phyloP scores from a whole-genome alignment of 345 rosid species.

The Salix arbutifolia region DNA sequence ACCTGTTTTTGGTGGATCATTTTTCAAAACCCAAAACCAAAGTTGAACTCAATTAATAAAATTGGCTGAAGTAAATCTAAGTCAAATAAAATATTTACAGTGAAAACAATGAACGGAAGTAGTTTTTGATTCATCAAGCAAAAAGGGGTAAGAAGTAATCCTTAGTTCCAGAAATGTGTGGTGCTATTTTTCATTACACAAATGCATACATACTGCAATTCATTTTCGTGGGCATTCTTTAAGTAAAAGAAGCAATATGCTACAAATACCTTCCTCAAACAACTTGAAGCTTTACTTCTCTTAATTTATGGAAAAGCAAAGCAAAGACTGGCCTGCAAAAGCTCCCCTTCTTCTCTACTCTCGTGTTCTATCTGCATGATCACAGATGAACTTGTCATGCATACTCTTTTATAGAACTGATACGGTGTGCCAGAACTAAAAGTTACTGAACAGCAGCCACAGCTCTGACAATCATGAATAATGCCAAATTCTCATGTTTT shows the following conservation, averaged over 20 bases:
- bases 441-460: neutral
- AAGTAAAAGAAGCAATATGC: neutral
- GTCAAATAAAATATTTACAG: too few relatives aligned
- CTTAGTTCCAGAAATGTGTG: too few relatives aligned
- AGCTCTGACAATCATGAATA: neutral
- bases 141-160: too few relatives aligned
- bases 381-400: neutral
- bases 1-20: too few relatives aligned
- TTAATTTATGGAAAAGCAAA: neutral
- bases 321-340: neutral
- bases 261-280: neutral
- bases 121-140: too few relatives aligned
- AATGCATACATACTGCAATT: too few relatives aligned
- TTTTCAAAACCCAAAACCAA: too few relatives aligned
- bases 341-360: neutral
- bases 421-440: neutral
- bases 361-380: constrained; percentile 4
- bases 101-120: too few relatives aligned
- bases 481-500: neutral
- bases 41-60: too few relatives aligned
- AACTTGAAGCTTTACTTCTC: neutral
- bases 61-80: too few relatives aligned
- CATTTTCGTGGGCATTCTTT: neutral
- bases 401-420: neutral
- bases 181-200: too few relatives aligned